Conservation (phyloP, 106 monocot species). For the Chionographis japonica region DNA sequence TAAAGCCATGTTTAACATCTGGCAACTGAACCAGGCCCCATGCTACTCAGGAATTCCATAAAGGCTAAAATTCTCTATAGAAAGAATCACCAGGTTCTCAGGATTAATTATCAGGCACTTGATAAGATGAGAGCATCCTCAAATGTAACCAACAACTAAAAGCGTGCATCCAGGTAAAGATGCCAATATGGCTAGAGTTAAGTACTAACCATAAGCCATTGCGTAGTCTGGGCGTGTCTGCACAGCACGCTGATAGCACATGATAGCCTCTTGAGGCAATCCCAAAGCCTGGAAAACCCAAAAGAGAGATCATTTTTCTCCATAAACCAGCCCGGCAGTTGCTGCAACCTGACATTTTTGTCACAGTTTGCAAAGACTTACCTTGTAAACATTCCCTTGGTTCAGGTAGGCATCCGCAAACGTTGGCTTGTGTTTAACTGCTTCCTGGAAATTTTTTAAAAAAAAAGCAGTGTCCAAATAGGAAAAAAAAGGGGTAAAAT, state of each 20-base stretch:
- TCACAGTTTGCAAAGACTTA: slow-evolving; percentile 39
- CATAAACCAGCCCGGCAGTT: slow-evolving; percentile 15
- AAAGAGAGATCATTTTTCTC: slow-evolving; percentile 36
- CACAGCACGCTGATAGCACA: slow-evolving; percentile 78
- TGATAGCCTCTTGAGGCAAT: slow-evolving; percentile 84
- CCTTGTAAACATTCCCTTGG: slow-evolving; percentile 93
- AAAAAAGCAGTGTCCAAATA: not conserved
- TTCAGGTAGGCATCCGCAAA: slow-evolving; percentile 88
- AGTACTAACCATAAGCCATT: slow-evolving; percentile 76
- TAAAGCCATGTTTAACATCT: too few species aligned
- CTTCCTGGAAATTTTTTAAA: slow-evolving; percentile 55
- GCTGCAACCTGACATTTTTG: slow-evolving; percentile 12
- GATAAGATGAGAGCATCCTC: too few species aligned
- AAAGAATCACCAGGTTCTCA: too few species aligned
- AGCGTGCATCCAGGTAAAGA: not conserved
- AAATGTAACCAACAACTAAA: not conserved
- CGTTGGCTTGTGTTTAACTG: slow-evolving; percentile 78
- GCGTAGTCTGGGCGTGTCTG: slow-evolving; percentile 70
- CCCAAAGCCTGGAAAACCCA: slow-evolving; percentile 81
- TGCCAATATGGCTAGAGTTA: too few species aligned
- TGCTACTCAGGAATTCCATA: too few species aligned
- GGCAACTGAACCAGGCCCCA: too few species aligned
- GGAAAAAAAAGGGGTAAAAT: not conserved
- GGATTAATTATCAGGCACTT: too few species aligned
- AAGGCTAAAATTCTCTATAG: too few species aligned